Percentiles rank a stretch among this genome's conserved stretches.
phyloP scores from a whole-genome alignment of 2,329 filamentous ascomycete genomes.

The Fusarium sp. region DNA sequence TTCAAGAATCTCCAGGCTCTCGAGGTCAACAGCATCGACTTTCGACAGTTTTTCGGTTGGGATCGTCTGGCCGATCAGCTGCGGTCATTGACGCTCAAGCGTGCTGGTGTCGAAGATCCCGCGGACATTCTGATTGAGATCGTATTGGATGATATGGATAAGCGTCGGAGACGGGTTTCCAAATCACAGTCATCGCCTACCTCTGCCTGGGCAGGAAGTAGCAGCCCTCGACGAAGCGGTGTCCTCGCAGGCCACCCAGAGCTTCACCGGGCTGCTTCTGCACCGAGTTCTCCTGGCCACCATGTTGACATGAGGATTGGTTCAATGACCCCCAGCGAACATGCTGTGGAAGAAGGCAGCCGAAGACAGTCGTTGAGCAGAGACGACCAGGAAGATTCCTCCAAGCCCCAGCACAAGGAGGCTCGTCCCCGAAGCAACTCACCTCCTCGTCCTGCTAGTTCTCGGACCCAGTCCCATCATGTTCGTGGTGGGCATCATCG shows the following conservation, averaged over 20 bases:
- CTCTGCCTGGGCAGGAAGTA: slow-evolving; percentile 67
- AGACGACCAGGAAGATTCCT: slow-evolving; percentile 57
- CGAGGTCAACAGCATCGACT: slow-evolving; percentile 95
- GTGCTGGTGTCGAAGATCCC: slow-evolving; percentile 86
- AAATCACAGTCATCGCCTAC: slow-evolving; percentile 85
- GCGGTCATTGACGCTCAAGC: slow-evolving; percentile 85
- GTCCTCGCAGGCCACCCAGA: slow-evolving; percentile 68
- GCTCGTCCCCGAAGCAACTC: slow-evolving; percentile 77
- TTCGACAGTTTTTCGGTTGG: slow-evolving; percentile 97
- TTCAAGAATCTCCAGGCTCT: slow-evolving; percentile 97
- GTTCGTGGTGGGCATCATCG: slow-evolving; percentile 74
- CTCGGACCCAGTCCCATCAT: slow-evolving; percentile 74
- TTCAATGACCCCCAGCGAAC: slow-evolving; percentile 64
- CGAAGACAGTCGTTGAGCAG: slow-evolving; percentile 54
- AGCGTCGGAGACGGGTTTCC: slow-evolving; percentile 83
- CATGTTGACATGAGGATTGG: slow-evolving; percentile 63
- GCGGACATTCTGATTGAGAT: slow-evolving; percentile 90
- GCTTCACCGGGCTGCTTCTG: slow-evolving; percentile 70
- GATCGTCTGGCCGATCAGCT: slow-evolving; percentile 91
- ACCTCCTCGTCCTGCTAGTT: slow-evolving; percentile 76
- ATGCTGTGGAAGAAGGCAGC: slow-evolving; percentile 54
- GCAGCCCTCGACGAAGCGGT: slow-evolving; percentile 68
- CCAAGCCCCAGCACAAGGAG: slow-evolving; percentile 54
- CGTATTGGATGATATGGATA: slow-evolving; percentile 95
- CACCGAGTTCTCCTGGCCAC: slow-evolving; percentile 68